Evolutionary conservation across 2,329 filamentous ascomycete species (phyloP).

Genomic region (Colletotrichum filicis): DNA sequence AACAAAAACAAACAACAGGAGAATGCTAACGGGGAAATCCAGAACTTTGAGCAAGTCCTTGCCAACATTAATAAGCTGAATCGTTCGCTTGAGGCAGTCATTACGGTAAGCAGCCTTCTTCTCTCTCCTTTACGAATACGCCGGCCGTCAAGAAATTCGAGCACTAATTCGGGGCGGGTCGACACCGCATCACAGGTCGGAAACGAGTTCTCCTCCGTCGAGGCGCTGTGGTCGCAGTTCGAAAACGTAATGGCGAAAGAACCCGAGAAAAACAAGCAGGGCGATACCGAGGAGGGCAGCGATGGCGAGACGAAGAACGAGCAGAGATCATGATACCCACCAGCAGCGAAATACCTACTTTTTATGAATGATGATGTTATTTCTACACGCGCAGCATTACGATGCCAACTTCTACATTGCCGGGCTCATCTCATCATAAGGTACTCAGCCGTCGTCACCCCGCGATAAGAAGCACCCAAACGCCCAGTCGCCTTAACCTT

Average conservation of each 20-base stretch:
- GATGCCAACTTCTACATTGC: not conserved
- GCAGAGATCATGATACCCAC: slow-evolving; percentile 38
- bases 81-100: slow-evolving; percentile 89
- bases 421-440: not conserved
- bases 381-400: not conserved
- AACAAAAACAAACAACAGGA: slow-evolving; percentile 50
- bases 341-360: not conserved
- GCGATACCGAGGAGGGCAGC: slow-evolving; percentile 36
- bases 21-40: slow-evolving; percentile 1
- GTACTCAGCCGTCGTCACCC: not conserved
- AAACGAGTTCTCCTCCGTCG: slow-evolving; percentile 97
- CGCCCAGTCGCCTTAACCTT: not conserved
- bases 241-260: slow-evolving; percentile 93
- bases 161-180: not conserved
- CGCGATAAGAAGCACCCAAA: not conserved
- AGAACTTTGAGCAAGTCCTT: slow-evolving; percentile 89
- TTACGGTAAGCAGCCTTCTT: slow-evolving; percentile 67
- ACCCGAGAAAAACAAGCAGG: slow-evolving; percentile 46
- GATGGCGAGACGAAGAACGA: slow-evolving; percentile 42
- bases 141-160: not conserved
- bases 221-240: slow-evolving; percentile 96
- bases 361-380: not conserved
- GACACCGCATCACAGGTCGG: slow-evolving; percentile 70
- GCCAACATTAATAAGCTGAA: slow-evolving; percentile 97
- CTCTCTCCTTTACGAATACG: no score